These are phyloP conservation scores for Lecanicillium sp. DNA, from an alignment of 2,329 filamentous ascomycete species.

Conservation along the genomic window DNA sequence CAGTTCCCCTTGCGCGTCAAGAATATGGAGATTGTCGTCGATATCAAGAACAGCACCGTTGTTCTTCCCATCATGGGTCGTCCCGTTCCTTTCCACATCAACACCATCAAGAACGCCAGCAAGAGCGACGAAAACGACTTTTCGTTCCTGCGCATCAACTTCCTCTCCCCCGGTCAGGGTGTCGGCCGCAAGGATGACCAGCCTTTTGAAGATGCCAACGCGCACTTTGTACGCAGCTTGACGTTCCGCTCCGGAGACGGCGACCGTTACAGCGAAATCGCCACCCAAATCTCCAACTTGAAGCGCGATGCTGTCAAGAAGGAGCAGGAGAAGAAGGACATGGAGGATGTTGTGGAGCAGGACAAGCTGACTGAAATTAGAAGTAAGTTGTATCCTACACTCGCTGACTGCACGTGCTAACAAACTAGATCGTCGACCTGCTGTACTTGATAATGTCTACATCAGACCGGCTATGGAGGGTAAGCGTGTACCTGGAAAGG, in stretches of 20 bases:
- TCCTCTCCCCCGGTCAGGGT: slow-evolving; percentile 92
- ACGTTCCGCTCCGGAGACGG: slow-evolving; percentile 91
- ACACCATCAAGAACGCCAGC: slow-evolving; percentile 97
- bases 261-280: slow-evolving; percentile 82
- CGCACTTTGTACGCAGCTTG: slow-evolving; percentile 91
- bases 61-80: slow-evolving; percentile 96
- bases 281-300: slow-evolving; percentile 89
- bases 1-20: slow-evolving; percentile 79
- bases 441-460: slow-evolving; percentile 88
- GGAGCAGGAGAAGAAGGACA: slow-evolving; percentile 98
- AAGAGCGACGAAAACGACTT: slow-evolving; percentile 95
- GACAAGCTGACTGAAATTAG: slow-evolving; percentile 94
- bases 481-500: slow-evolving; percentile 90
- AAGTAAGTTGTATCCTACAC: slow-evolving; percentile 50
- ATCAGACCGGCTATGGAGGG: slow-evolving; percentile 93
- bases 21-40: slow-evolving; percentile 84
- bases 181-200: slow-evolving; percentile 96
- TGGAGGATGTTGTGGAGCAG: slow-evolving; percentile 98
- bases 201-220: slow-evolving; percentile 91
- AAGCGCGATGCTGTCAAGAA: slow-evolving; percentile 88
- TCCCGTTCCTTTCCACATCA: slow-evolving; percentile 95
- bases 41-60: slow-evolving; percentile 82
- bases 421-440: slow-evolving; percentile 72
- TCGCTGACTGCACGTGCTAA: slow-evolving; percentile 30
- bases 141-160: slow-evolving; percentile 92